These are phyloP conservation scores for Nicotiana paniculata DNA, from an alignment of 257 asterid genomes.

Conservation along the genomic window DNA sequence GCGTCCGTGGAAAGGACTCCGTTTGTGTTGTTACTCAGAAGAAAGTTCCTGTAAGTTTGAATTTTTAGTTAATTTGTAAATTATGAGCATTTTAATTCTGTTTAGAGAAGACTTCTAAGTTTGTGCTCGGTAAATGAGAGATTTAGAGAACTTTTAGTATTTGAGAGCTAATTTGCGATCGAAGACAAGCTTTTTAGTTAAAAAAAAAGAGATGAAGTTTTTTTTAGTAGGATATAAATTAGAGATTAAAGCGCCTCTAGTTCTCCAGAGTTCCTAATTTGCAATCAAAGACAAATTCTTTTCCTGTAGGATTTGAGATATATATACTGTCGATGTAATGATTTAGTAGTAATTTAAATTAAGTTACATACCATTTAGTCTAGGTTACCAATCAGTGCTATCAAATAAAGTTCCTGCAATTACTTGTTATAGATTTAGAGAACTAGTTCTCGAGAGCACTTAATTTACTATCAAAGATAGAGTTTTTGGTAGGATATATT, in stretches of 20 bases:
- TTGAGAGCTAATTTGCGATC: neutral
- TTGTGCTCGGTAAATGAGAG: neutral
- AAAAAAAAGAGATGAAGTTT: no score
- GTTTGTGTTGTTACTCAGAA: slow-evolving; percentile 99
- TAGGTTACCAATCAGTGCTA: no score
- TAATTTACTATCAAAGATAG: neutral
- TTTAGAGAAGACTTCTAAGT: neutral
- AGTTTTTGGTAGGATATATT: neutral
- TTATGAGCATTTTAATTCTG: neutral
- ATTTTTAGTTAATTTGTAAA: neutral
- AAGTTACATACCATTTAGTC: no score
- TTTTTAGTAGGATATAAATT: no score
- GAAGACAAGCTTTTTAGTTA: neutral
- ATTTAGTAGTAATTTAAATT: no score
- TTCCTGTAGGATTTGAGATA: no score
- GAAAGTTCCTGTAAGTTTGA: slow-evolving; percentile 71
- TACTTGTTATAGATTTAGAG: neutral
- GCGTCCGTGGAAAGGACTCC: slow-evolving; percentile 91
- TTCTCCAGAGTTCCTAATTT: no score
- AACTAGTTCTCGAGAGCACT: neutral
- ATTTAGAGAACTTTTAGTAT: neutral
- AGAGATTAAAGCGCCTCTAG: no score
- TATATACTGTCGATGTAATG: no score
- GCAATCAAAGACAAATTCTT: no score
- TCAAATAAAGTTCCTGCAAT: no score